Evolutionary conservation across 192 early-diverging fungal species (phyloP).

Genomic region (Coemansia sp.): DNA sequence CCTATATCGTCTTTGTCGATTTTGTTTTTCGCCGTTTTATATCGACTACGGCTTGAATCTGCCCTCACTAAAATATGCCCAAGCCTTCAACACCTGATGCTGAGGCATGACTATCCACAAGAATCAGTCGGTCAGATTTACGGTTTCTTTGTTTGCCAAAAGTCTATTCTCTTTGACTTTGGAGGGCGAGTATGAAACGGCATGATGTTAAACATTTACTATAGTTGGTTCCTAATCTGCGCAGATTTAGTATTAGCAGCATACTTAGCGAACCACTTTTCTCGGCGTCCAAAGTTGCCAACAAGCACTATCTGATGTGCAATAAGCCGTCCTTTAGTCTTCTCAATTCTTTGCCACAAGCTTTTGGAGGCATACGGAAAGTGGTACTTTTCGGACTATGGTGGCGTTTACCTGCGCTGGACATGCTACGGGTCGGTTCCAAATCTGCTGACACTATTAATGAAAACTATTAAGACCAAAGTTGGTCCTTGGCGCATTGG

Average conservation of each 20-base stretch:
- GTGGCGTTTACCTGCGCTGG: not conserved
- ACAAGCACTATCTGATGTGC: not conserved
- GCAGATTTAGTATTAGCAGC: not conserved
- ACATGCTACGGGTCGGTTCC: not conserved
- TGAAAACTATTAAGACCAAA: not conserved
- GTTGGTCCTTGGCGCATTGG: not conserved
- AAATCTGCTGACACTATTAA: not conserved
- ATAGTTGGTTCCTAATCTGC: not conserved
- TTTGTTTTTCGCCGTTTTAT: not conserved
- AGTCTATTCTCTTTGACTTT: not conserved
- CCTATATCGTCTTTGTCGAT: slow-evolving; percentile 2
- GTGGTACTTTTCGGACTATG: not conserved
- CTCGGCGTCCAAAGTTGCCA: not conserved
- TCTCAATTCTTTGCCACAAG: too few relatives aligned
- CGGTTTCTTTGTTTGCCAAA: not conserved
- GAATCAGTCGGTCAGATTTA: too few relatives aligned
- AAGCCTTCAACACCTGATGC: not conserved
- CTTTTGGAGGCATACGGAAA: not conserved
- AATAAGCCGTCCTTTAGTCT: too few relatives aligned
- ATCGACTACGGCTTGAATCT: not conserved
- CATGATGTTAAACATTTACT: not conserved
- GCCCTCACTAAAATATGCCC: not conserved
- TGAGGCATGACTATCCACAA: not conserved
- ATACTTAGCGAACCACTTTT: not conserved
- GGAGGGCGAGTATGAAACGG: not conserved